phyloP scores from a whole-genome alignment of 257 asterid species.

The Solanum lycopersicoides region DNA sequence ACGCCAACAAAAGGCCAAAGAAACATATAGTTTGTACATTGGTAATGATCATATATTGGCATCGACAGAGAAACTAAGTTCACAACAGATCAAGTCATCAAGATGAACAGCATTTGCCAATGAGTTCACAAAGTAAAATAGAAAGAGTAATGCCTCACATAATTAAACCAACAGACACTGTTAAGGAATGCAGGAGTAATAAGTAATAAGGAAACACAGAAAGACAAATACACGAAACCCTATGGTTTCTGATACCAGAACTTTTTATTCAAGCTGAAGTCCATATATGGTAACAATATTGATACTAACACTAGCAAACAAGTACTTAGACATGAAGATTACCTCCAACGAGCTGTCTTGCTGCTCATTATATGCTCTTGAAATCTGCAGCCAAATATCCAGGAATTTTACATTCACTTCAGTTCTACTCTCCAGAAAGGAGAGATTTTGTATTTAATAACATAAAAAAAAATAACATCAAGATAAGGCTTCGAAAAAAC shows the following conservation, averaged over 20 bases:
- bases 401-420: neutral
- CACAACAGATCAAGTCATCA: neutral
- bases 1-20: neutral
- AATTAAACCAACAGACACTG: neutral
- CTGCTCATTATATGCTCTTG: slow-evolving; percentile 40
- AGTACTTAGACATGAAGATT: slow-evolving; percentile 4
- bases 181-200: neutral
- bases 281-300: neutral
- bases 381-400: slow-evolving; percentile 19
- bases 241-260: neutral
- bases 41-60: neutral
- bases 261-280: neutral
- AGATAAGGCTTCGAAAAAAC: slow-evolving; percentile 1
- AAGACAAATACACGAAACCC: neutral
- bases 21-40: neutral
- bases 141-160: neutral
- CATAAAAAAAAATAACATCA: neutral
- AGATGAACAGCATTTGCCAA: neutral
- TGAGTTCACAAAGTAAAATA: neutral
- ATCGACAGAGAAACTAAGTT: neutral
- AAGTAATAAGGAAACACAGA: neutral
- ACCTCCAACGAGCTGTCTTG: slow-evolving; percentile 72
- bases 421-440: neutral
- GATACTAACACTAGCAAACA: neutral
- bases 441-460: neutral